Conservation (phyloP, 129 eudicot species). For the carrot (Daucus carota) region DH1_v3.0 NC_030386.2:29152501-29153000, state of each 20-base stretch:
- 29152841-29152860: background rate
- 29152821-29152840: background rate
- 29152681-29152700: conserved; percentile 67
- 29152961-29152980: conserved; percentile 60
- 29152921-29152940: background rate
- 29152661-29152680: conserved; percentile 43
- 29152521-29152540: conserved; percentile 20
- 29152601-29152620: conserved; percentile 59
- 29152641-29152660: conserved; percentile 50
- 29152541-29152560: conserved; percentile 20
- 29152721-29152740: conserved; percentile 64
- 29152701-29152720: conserved; percentile 39
- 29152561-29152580: conserved; percentile 28
- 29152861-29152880: background rate
- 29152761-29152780: background rate
- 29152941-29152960: conserved; percentile 33
- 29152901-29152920: background rate
- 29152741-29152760: conserved; percentile 37
- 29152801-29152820: background rate
- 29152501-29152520: conserved; percentile 17
- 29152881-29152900: background rate
- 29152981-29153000: conserved; percentile 52
- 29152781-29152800: background rate
- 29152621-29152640: conserved; percentile 45
- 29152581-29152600: conserved; percentile 66